Evolutionary conservation across 75 land plant genomes (phyloP), one percentile per base, ranked within the genome.

Genomic region (Pinus taeda): DNA sequence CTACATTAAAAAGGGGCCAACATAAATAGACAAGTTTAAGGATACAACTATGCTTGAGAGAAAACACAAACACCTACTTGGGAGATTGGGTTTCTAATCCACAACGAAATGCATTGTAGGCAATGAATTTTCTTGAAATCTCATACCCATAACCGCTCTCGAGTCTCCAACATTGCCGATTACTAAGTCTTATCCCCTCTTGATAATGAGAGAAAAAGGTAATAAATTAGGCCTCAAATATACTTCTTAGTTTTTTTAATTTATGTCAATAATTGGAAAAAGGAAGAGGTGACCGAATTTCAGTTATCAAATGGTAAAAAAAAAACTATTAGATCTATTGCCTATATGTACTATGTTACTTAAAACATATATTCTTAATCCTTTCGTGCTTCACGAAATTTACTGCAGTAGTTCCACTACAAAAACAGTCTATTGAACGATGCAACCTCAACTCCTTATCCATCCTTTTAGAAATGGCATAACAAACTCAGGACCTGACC

Each of bases 321-420:
- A 3, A 56, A 0, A 21, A 24, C 26, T 24, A 22, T 24, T 49
- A 55, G 33, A 42, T 42, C 9, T 69, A 13, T 69, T 18, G 12
- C 39, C 17, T 37, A 36, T 67, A 69, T 30, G 49, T 37, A 4
- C 45, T 39, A n/a, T 42, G 21, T n/a, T 17, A 37, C 1, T 67
- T 67, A 67, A 1, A 20, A 67, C 33, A 64, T 4, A 39, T 69
- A 12, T 49, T 72, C 74, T 72, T n/a, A 55, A 49, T 55, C 24
- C 15, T 20, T 74, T 92, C 98, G 97, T 93, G 96, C 83, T 92
- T 92, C 15, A 96, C 55, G 70, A 94, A 73, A 3, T 92, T 90
- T 8, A 96, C 97, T n/a, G 97, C 92, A 26, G 99, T 96, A 17
- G 93, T 86, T 15, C 99, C 99, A 78, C 99, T 96, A 76, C 99